Percentiles rank a stretch among this genome's conserved stretches.
Conservation (phyloP, 208 protist species). For the Eutreptiella sp. region DNA sequence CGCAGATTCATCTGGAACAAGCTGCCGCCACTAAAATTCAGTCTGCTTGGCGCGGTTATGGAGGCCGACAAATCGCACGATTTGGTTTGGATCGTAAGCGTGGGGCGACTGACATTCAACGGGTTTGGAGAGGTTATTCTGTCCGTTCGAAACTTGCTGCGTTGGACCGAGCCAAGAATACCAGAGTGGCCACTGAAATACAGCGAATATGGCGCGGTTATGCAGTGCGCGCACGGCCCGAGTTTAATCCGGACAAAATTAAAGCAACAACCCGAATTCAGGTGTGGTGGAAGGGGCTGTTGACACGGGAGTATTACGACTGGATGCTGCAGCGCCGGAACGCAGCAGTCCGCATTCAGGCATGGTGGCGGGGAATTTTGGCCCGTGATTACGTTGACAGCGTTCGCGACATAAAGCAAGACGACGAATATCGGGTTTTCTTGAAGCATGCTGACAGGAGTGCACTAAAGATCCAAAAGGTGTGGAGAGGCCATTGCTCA, state of each 20-base stretch:
- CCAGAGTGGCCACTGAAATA: background rate
- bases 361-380: slow-evolving; percentile 14
- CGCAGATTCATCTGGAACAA: background rate
- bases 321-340: background rate
- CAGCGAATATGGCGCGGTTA: slow-evolving; percentile 7
- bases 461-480: no score
- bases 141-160: background rate
- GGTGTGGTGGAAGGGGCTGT: slow-evolving; percentile 8
- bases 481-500: no score
- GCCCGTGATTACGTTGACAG: no score
- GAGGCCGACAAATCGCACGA: no score
- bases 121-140: slow-evolving; percentile 1
- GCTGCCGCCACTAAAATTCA: slow-evolving; percentile 6
- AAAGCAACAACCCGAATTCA: slow-evolving; percentile 7
- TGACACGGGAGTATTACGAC: background rate
- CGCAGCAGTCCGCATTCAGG: background rate
- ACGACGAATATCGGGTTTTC: no score
- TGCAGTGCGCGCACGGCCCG: background rate
- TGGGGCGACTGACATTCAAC: slow-evolving; percentile 17
- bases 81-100: no score
- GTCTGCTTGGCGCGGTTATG: background rate
- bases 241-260: background rate
- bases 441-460: no score
- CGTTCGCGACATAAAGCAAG: no score
- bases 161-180: background rate